Conservation (phyloP, 169 alveolate species). For the Plasmodium relictum region DNA sequence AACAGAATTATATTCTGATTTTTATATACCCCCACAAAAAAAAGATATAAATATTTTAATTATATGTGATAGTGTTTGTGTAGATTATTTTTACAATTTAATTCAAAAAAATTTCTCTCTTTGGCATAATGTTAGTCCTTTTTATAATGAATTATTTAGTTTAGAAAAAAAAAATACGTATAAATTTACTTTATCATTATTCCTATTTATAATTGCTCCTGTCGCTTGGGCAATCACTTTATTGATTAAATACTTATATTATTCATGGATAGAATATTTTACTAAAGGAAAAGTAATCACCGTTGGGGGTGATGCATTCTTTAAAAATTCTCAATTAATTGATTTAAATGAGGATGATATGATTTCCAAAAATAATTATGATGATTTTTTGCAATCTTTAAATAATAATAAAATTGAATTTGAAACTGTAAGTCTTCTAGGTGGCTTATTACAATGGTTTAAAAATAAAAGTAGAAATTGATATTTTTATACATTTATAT, state of each 20-base stretch:
- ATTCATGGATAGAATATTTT: slow-evolving; percentile 69
- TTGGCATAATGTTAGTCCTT: slow-evolving; percentile 49
- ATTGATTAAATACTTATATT: slow-evolving; percentile 35
- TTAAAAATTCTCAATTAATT: slow-evolving; percentile 53
- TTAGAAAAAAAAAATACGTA: slow-evolving; percentile 69
- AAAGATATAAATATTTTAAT: slow-evolving; percentile 59
- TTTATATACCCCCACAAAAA: slow-evolving; percentile 36
- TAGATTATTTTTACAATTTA: slow-evolving; percentile 64
- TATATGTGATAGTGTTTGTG: slow-evolving; percentile 75
- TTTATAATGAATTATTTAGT: slow-evolving; percentile 58
- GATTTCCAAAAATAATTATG: slow-evolving; percentile 9
- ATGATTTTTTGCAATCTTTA: slow-evolving; percentile 13
- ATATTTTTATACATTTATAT: not conserved
- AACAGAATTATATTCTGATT: slow-evolving; percentile 55
- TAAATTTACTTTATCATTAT: slow-evolving; percentile 51
- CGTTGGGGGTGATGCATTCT: slow-evolving; percentile 69
- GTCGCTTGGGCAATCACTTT: slow-evolving; percentile 65
- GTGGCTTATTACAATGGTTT: slow-evolving; percentile 75
- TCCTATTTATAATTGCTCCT: slow-evolving; percentile 71
- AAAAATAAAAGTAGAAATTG: slow-evolving; percentile 72
- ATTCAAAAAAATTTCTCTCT: slow-evolving; percentile 27
- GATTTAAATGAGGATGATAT: slow-evolving; percentile 21
- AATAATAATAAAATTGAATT: slow-evolving; percentile 21
- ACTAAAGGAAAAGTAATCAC: slow-evolving; percentile 76
- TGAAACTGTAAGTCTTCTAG: slow-evolving; percentile 60